Conservation (phyloP, 495 filamentous ascomycete genomes). For the Penicillium manginii region DNA sequence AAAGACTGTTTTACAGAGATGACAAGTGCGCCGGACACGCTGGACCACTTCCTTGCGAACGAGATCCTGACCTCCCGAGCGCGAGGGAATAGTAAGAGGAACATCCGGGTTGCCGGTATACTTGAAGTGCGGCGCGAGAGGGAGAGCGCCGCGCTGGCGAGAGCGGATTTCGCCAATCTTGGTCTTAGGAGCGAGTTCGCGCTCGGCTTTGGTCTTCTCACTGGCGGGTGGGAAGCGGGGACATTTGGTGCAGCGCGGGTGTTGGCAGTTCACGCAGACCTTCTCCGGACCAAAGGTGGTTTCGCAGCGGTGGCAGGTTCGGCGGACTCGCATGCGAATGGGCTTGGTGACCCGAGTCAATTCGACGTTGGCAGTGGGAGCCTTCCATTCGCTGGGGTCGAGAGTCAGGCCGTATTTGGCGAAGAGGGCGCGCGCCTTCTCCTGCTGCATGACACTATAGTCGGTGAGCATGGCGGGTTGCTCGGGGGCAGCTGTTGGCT, state of each 20-base stretch:
- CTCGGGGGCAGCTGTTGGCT: slow-evolving; percentile 18
- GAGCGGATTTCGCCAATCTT: slow-evolving; percentile 30
- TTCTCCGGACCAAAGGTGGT: slow-evolving; percentile 72
- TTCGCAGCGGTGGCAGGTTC: slow-evolving; percentile 78
- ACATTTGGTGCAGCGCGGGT: slow-evolving; percentile 78
- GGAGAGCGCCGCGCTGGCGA: slow-evolving; percentile 10
- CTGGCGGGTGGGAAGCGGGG: slow-evolving; percentile 64
- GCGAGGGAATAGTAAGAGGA: slow-evolving; percentile 62
- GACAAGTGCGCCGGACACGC: slow-evolving; percentile 76
- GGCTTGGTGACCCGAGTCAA: slow-evolving; percentile 80
- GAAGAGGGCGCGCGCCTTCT: slow-evolving; percentile 71
- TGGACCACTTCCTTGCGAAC: slow-evolving; percentile 68
- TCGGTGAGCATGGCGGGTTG: slow-evolving; percentile 34
- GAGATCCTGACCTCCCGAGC: slow-evolving; percentile 69
- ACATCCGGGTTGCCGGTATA: slow-evolving; percentile 16
- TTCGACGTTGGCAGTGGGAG: slow-evolving; percentile 52
- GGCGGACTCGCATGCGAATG: slow-evolving; percentile 89
- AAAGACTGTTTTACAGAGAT: slow-evolving; percentile 72
- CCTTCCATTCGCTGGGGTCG: slow-evolving; percentile 70
- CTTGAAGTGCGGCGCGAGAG: slow-evolving; percentile 19
- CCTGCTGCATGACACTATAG: slow-evolving; percentile 56
- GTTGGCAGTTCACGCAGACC: slow-evolving; percentile 72
- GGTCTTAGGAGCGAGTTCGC: slow-evolving; percentile 39
- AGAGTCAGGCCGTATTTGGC: slow-evolving; percentile 75
- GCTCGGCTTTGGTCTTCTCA: slow-evolving; percentile 26